Evolutionary conservation across 225 moss, liverwort and hornwort genomes (phyloP), one percentile per base, ranked within the genome.

Genomic region (Pseudoscleropodium purum): DNA sequence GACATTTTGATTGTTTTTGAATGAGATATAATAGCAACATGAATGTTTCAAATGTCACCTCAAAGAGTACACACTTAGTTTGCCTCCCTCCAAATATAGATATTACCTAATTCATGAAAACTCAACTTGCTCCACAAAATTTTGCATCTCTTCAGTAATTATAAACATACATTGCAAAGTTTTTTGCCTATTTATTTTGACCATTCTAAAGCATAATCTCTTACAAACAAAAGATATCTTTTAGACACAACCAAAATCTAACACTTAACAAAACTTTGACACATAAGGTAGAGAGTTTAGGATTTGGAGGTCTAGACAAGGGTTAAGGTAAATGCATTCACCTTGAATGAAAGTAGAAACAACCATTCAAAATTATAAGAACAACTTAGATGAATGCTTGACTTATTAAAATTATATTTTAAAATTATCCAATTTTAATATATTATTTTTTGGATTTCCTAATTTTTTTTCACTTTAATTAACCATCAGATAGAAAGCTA

Each of bases 391-490:
- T 39, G 24, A 39, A 39, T 39, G 7, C 24, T 13, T 39, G 13
- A 39, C 0, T 13, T 39, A 24, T 13, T 70, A 39, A 24, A 4
- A 39, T 11, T 24, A 25, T 10, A 11, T n/a, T 23, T n/a, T 23
- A n/a, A 23, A 69, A 12, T 7, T n/a, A 1, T 1, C 1, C 0
- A 7, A 27, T 10, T 36, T 10, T 18, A 16, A 34, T 18, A 18
- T 27, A 7, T 15, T 64, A 7, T 30, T 14, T 31, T 8, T 31
- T 31, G 18, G 2, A 3, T 36, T 67, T 19, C 2, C 36, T 67
- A 37, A 36, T 2, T 11, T 20, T 36, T 67, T 20, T 36, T 1
- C 37, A 11, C 68, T 11, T 68, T 20, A 20, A 10, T 24, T 24
- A 59, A 59, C 59, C 20, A 59, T 59, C 3, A 10, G 1, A 59